Conservation (phyloP, 306 rosid species). For the Elaeagnus macrophylla region DNA sequence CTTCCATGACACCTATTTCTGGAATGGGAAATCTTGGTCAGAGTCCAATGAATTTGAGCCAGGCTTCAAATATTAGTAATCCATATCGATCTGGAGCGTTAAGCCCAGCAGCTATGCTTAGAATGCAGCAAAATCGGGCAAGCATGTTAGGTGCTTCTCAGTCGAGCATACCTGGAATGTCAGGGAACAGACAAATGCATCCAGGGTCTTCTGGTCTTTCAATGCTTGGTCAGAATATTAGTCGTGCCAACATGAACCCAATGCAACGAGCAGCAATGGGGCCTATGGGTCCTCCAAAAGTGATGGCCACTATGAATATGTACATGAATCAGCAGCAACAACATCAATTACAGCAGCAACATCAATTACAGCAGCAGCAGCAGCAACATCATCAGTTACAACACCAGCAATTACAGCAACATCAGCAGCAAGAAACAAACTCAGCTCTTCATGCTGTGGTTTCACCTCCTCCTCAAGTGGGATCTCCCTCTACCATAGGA, state of each 20-base stretch:
- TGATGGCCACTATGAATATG: conserved; percentile 45
- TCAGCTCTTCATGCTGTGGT: conserved; percentile 72
- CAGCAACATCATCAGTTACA: conserved; percentile 28
- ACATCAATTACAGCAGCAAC: conserved; percentile 24
- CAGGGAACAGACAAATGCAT: conserved; percentile 71
- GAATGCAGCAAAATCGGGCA: conserved; percentile 40
- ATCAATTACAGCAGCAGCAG: conserved; percentile 10
- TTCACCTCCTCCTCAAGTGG: conserved; percentile 79
- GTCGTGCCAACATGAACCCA: conserved; percentile 43
- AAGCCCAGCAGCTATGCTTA: conserved; percentile 27
- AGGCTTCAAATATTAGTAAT: conserved; percentile 44
- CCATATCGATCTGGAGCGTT: conserved; percentile 43
- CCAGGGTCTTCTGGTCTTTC: conserved; percentile 54
- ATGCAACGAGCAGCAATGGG: conserved; percentile 60
- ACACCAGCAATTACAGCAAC: conserved; percentile 23
- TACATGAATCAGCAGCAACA: conserved; percentile 61
- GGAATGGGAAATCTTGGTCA: conserved; percentile 75
- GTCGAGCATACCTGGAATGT: conserved; percentile 49
- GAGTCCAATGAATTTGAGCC: conserved; percentile 56
- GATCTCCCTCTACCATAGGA: conserved; percentile 85
- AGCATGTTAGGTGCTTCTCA: conserved; percentile 55
- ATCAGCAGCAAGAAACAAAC: conserved; percentile 67
- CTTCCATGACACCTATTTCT: conserved; percentile 70
- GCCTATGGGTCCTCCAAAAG: conserved; percentile 86
- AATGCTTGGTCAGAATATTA: conserved; percentile 55